Percentiles rank a stretch among this genome's conserved stretches.
phyloP scores from a whole-genome alignment of 768 basidiomycete genomes.

The Tremella yokohamensis region DNA sequence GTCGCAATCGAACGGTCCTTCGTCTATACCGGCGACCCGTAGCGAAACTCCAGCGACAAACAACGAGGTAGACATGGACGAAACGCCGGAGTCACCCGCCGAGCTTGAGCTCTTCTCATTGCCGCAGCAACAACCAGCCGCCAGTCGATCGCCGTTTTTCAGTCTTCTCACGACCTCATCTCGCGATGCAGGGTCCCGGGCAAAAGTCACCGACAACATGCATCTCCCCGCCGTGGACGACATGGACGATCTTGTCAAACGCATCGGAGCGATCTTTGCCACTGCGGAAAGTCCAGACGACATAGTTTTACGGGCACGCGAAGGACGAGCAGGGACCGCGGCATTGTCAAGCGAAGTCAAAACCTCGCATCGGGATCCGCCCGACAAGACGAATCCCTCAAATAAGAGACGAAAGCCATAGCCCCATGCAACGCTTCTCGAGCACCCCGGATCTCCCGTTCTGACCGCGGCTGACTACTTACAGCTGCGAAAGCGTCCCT shows the following conservation, averaged over 20 bases:
- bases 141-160: slow-evolving; percentile 29
- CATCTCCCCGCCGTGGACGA: slow-evolving; percentile 25
- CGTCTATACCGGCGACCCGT: slow-evolving; percentile 1
- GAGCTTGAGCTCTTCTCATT: too few relatives aligned
- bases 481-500: slow-evolving; percentile 33
- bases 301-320: slow-evolving; percentile 55
- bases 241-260: slow-evolving; percentile 15
- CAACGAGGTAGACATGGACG: too few relatives aligned
- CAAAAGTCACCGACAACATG: slow-evolving; percentile 8
- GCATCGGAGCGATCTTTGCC: slow-evolving; percentile 58
- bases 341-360: slow-evolving; percentile 20
- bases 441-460: neutral
- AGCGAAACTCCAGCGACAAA: neutral
- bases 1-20: slow-evolving; percentile 14
- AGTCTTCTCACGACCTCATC: slow-evolving; percentile 16
- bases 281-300: slow-evolving; percentile 84
- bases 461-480: slow-evolving; percentile 8
- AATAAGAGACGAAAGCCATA: slow-evolving; percentile 4
- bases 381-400: slow-evolving; percentile 5
- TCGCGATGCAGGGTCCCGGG: slow-evolving; percentile 7
- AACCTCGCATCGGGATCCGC: neutral
- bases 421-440: neutral
- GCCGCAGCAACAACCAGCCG: too few relatives aligned
- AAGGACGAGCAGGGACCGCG: slow-evolving; percentile 36
- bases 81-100: too few relatives aligned